phyloP scores from a whole-genome alignment of 805 yeast genomes.

The Candida schatavii region DNA sequence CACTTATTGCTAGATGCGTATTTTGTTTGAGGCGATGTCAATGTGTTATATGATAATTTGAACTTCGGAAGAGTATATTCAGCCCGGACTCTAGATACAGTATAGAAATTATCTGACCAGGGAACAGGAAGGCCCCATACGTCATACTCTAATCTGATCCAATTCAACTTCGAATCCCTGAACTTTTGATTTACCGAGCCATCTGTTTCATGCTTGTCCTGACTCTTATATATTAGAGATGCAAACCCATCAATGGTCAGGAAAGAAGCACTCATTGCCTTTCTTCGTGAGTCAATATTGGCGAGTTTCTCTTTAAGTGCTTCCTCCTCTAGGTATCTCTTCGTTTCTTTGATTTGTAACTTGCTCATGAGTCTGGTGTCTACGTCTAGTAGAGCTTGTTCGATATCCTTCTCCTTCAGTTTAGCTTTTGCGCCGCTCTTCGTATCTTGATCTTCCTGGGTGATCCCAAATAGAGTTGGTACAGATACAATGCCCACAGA shows the following conservation, averaged over 20 bases:
- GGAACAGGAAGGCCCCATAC: conserved; percentile 24
- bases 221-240: conserved; percentile 16
- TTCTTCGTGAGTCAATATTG: conserved; percentile 24
- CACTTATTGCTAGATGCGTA: conserved; percentile 20
- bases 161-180: conserved; percentile 11
- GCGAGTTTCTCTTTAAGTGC: conserved; percentile 25
- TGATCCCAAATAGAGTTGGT: conserved; percentile 48
- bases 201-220: conserved; percentile 9
- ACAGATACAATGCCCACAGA: conserved; percentile 53
- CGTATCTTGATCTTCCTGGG: background rate
- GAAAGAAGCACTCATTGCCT: conserved; percentile 24
- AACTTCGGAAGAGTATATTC: conserved; percentile 8
- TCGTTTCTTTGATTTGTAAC: conserved; percentile 1
- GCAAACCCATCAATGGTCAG: conserved; percentile 39
- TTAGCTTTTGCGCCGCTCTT: no score
- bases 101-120: conserved; percentile 7
- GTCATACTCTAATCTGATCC: conserved; percentile 33
- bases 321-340: conserved; percentile 4
- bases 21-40: conserved; percentile 13
- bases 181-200: conserved; percentile 14
- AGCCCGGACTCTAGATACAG: conserved; percentile 1
- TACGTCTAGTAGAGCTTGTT: conserved; percentile 5
- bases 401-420: conserved; percentile 15
- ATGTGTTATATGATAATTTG: conserved; percentile 10
- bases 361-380: background rate